Percentiles rank a stretch among this genome's conserved stretches.
Evolutionary conservation across 345 rosid species (phyloP).

Genomic region (Cardamine chenopodiifolia): DNA sequence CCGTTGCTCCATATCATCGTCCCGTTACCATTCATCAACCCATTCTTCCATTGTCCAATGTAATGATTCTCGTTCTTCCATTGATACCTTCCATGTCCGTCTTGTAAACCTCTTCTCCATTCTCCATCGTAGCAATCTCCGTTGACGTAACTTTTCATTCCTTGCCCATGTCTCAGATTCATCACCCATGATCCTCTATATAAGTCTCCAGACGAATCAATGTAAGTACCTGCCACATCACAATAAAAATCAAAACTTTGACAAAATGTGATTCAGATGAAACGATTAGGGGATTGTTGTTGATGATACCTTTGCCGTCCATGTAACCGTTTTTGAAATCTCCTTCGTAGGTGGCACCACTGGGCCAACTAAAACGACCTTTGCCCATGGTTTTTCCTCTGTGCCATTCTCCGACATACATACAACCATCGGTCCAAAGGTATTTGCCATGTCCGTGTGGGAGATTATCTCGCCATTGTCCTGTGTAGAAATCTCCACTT

Average conservation of each 20-base stretch:
- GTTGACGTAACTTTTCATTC: constrained; percentile 63
- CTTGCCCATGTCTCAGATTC: constrained; percentile 89
- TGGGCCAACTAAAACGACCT: constrained; percentile 91
- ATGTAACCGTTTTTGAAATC: constrained; percentile 85
- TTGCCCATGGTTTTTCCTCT: constrained; percentile 73
- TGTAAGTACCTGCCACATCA: too few species aligned
- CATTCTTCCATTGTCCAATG: constrained; percentile 83
- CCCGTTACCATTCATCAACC: constrained; percentile 75
- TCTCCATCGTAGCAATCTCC: constrained; percentile 91
- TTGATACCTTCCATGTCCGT: constrained; percentile 86
- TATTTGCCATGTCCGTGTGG: constrained; percentile 89
- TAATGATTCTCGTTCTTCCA: constrained; percentile 83
- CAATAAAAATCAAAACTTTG: too few species aligned
- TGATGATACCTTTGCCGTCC: constrained; percentile 97
- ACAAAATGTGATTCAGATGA: too few species aligned
- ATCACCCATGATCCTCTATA: constrained; percentile 86
- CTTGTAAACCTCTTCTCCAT: constrained; percentile 84
- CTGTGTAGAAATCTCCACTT: constrained; percentile 87
- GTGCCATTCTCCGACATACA: constrained; percentile 91
- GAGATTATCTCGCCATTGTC: constrained; percentile 64
- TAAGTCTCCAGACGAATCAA: constrained; percentile 65
- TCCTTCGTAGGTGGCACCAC: constrained; percentile 94
- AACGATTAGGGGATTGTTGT: too few species aligned
- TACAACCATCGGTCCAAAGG: constrained; percentile 92
- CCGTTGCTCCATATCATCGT: constrained; percentile 83